Evolutionary conservation across 441 rosid genomes (phyloP).

Genomic region (Erysimum cheiri): DNA sequence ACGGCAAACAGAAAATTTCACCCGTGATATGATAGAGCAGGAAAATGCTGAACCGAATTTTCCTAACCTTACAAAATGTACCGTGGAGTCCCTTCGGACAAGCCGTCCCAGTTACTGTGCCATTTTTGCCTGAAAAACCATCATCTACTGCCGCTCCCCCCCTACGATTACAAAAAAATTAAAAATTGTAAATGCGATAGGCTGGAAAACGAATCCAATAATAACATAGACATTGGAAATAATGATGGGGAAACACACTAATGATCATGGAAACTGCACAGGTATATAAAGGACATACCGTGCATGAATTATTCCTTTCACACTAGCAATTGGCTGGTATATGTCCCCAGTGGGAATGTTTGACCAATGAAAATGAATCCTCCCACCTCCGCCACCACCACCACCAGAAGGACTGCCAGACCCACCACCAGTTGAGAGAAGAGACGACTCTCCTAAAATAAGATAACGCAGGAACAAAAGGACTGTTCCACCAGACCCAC

Average conservation of each 20-base stretch:
- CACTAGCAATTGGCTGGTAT: conserved; percentile 96
- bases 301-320: conserved; percentile 71
- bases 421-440: conserved; percentile 94
- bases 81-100: conserved; percentile 97
- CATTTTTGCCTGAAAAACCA: conserved; percentile 75
- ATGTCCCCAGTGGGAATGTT: conserved; percentile 98
- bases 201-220: conserved; percentile 17
- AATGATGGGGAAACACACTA: background rate
- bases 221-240: conserved; percentile 22
- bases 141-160: conserved; percentile 77
- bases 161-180: conserved; percentile 48
- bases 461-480: conserved; percentile 77
- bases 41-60: conserved; percentile 8
- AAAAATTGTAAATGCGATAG: conserved; percentile 24
- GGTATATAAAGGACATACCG: conserved; percentile 58
- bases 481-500: conserved; percentile 98
- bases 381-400: conserved; percentile 99
- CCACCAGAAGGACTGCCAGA: conserved; percentile 78
- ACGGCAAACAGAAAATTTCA: conserved; percentile 26
- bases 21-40: conserved; percentile 23
- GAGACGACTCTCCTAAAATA: conserved; percentile 66
- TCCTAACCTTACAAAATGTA: conserved; percentile 80
- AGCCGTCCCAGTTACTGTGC: conserved; percentile 85
- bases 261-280: conserved; percentile 15
- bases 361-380: conserved; percentile 99